Conservation (phyloP, 805 yeast species). For the Candida michaelii region DNA sequence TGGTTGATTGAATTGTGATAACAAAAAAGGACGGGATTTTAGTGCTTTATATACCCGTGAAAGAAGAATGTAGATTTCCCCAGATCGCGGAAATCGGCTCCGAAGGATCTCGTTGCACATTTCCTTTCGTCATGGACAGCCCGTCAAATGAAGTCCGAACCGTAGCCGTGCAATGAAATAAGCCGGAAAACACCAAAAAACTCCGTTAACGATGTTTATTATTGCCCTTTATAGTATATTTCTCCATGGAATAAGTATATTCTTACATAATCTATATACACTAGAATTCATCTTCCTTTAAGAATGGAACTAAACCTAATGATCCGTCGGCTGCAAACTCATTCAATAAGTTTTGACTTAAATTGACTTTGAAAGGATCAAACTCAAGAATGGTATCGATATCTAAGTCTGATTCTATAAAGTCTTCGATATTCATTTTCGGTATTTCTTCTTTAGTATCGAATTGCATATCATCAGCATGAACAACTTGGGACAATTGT, state of each 20-base stretch:
- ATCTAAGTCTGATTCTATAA: constrained; percentile 11
- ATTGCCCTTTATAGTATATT: too few species aligned
- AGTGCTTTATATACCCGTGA: background rate
- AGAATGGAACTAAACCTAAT: constrained; percentile 67
- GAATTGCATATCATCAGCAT: background rate
- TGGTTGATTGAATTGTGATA: background rate
- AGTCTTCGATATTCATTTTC: constrained; percentile 1
- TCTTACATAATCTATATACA: background rate
- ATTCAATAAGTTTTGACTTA: constrained; percentile 27
- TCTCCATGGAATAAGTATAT: too few species aligned
- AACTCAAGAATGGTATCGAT: constrained; percentile 31
- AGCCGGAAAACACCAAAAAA: too few species aligned
- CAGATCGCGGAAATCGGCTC: background rate
- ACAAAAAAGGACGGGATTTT: background rate
- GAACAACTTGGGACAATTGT: constrained; percentile 1
- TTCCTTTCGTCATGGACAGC: too few species aligned
- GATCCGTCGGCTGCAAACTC: constrained; percentile 86
- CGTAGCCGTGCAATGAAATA: too few species aligned
- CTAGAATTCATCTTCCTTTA: constrained; percentile 28
- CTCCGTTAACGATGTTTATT: too few species aligned
- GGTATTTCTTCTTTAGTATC: background rate
- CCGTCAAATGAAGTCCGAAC: too few species aligned
- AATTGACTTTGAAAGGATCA: constrained; percentile 38
- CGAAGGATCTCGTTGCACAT: too few species aligned
- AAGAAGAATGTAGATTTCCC: background rate